Percentiles rank a stretch among this genome's conserved stretches.
Evolutionary conservation across 495 filamentous ascomycete genomes (phyloP).

Genomic region (Aspergillus nanangensis): DNA sequence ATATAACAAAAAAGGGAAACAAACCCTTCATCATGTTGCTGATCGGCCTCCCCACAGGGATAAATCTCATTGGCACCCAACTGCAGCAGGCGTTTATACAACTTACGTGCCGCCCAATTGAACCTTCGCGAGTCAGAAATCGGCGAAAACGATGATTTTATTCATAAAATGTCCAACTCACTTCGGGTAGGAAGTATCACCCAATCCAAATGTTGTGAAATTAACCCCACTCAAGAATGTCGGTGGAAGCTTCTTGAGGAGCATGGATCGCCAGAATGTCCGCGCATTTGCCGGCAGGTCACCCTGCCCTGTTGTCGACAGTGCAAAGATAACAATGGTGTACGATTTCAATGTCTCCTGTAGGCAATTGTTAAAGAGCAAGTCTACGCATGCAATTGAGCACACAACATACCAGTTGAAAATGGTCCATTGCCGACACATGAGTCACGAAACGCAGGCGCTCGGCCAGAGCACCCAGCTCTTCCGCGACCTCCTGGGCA

Average conservation of each 20-base stretch:
- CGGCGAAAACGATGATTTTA: too few species aligned
- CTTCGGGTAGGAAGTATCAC: constrained; percentile 92
- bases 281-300: constrained; percentile 79
- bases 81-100: constrained; percentile 80
- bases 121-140: too few species aligned
- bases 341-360: constrained; percentile 46
- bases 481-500: constrained; percentile 80
- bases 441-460: constrained; percentile 72
- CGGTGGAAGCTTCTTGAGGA: constrained; percentile 69
- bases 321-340: constrained; percentile 67
- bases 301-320: constrained; percentile 93
- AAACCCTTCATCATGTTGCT: constrained; percentile 89
- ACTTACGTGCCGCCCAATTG: constrained; percentile 87
- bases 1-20: constrained; percentile 16
- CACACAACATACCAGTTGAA: constrained; percentile 60
- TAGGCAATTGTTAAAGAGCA: background rate
- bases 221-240: constrained; percentile 61
- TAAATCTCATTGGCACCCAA: constrained; percentile 78
- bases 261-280: constrained; percentile 79
- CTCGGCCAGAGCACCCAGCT: constrained; percentile 67
- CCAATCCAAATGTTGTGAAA: constrained; percentile 86
- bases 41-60: constrained; percentile 80
- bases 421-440: constrained; percentile 69
- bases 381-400: constrained; percentile 1
- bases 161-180: constrained; percentile 33